phyloP scores from a whole-genome alignment of 352 stramenopile species.

The Albugo candida region DNA sequence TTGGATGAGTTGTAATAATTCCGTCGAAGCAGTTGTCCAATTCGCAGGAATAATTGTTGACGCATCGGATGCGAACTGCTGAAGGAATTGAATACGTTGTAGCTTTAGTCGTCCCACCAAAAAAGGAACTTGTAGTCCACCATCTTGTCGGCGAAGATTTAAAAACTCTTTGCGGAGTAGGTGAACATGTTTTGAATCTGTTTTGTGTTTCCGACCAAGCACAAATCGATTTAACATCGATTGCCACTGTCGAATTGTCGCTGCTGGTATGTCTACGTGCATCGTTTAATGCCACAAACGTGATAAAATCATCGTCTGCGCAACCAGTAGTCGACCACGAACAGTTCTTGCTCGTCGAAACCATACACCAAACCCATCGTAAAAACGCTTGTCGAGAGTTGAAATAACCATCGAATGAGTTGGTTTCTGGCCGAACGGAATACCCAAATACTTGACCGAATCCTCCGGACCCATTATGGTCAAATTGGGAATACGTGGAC shows the following conservation, averaged over 20 bases:
- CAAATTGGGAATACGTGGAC: neutral
- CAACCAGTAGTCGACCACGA: neutral
- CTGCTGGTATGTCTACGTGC: neutral
- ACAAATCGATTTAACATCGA: conserved; percentile 1
- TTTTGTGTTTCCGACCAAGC: neutral
- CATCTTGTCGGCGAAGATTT: too few relatives aligned
- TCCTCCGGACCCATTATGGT: neutral
- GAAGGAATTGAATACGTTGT: too few relatives aligned
- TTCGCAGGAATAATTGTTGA: too few relatives aligned
- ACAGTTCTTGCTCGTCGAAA: neutral
- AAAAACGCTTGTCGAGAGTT: neutral
- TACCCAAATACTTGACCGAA: conserved; percentile 5
- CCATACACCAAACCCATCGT: neutral
- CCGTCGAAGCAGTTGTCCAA: too few relatives aligned
- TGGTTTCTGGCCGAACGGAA: conserved; percentile 1
- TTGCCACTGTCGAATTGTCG: neutral
- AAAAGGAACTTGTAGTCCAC: too few relatives aligned
- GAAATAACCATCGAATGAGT: neutral
- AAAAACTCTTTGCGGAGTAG: too few relatives aligned
- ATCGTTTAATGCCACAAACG: conserved; percentile 3
- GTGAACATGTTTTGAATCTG: too few relatives aligned
- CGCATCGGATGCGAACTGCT: too few relatives aligned
- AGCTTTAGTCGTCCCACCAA: too few relatives aligned
- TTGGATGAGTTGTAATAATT: too few relatives aligned
- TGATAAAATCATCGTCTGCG: conserved; percentile 1